Evolutionary conservation across 768 basidiomycete genomes (phyloP).

Genomic region (Leccinum subgranulosum): DNA sequence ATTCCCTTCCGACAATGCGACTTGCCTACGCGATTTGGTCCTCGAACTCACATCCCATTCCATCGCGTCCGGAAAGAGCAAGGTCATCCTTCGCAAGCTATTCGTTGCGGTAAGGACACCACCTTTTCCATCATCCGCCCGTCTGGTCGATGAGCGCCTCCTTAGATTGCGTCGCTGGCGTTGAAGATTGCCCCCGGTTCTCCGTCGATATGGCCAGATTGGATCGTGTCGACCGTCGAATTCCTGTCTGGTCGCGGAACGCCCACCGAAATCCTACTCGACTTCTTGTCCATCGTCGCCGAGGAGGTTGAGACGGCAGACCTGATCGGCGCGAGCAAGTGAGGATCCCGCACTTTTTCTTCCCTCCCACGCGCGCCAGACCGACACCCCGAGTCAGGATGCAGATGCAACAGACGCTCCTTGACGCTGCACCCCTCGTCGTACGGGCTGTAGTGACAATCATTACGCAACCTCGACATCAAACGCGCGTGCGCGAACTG

Average conservation of each 20-base stretch:
- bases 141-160: constrained; percentile 7
- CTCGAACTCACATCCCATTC: constrained; percentile 69
- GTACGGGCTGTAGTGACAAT: constrained; percentile 62
- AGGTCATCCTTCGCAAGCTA: constrained; percentile 79
- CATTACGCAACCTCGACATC: constrained; percentile 41
- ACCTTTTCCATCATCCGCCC: neutral
- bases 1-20: constrained; percentile 60
- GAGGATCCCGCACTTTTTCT: constrained; percentile 27
- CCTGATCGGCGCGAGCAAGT: constrained; percentile 72
- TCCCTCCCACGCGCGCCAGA: neutral
- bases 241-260: constrained; percentile 60
- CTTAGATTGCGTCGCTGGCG: constrained; percentile 66
- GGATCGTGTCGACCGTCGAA: constrained; percentile 65
- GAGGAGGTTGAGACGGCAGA: constrained; percentile 80
- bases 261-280: constrained; percentile 57
- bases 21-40: constrained; percentile 60
- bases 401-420: constrained; percentile 62
- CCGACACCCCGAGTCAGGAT: constrained; percentile 38
- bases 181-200: constrained; percentile 62
- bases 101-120: constrained; percentile 67
- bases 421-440: constrained; percentile 68
- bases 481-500: constrained; percentile 41
- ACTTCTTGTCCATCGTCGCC: constrained; percentile 79
- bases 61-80: constrained; percentile 53
- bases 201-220: constrained; percentile 68